Evolutionary conservation across 2,329 filamentous ascomycete genomes (phyloP).

Genomic region (Monascus ruber): DNA sequence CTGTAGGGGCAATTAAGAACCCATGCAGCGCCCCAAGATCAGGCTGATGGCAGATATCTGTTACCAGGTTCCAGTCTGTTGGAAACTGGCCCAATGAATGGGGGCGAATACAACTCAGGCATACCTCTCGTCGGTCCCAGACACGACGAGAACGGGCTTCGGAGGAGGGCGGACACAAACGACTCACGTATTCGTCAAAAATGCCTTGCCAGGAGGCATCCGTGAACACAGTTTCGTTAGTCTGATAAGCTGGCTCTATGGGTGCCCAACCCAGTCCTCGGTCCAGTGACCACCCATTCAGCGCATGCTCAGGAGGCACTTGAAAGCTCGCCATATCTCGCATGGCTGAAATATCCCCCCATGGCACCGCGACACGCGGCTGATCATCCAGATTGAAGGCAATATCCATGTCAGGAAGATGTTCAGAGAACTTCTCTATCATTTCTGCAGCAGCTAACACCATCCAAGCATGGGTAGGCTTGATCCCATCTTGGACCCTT

Average conservation of each 20-base stretch:
- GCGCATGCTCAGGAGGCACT: conserved; percentile 9
- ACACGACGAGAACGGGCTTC: conserved; percentile 46
- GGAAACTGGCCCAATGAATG: conserved; percentile 60
- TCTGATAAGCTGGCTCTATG: conserved; percentile 23
- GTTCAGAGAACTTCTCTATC: conserved; percentile 42
- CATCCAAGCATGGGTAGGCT: conserved; percentile 48
- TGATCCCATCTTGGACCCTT: conserved; percentile 38
- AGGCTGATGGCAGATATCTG: conserved; percentile 64
- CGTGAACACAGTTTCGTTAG: conserved; percentile 25
- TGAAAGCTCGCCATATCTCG: conserved; percentile 16
- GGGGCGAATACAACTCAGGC: conserved; percentile 48
- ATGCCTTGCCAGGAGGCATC: conserved; percentile 30
- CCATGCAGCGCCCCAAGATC: conserved; percentile 64
- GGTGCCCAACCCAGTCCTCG: conserved; percentile 28
- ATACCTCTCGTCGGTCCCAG: conserved; percentile 56
- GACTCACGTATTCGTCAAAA: conserved; percentile 33
- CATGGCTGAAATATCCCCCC: conserved; percentile 29
- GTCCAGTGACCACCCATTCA: conserved; percentile 24
- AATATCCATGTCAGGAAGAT: conserved; percentile 52
- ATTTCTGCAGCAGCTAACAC: conserved; percentile 43
- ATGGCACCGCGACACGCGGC: conserved; percentile 45
- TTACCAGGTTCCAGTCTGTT: conserved; percentile 51
- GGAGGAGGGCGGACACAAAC: conserved; percentile 53
- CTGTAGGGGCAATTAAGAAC: conserved; percentile 56
- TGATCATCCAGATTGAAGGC: conserved; percentile 54